Percentiles rank a stretch among this genome's conserved stretches.
Evolutionary conservation across 2,329 filamentous ascomycete species (phyloP).

Genomic region (Alternaria sp.): DNA sequence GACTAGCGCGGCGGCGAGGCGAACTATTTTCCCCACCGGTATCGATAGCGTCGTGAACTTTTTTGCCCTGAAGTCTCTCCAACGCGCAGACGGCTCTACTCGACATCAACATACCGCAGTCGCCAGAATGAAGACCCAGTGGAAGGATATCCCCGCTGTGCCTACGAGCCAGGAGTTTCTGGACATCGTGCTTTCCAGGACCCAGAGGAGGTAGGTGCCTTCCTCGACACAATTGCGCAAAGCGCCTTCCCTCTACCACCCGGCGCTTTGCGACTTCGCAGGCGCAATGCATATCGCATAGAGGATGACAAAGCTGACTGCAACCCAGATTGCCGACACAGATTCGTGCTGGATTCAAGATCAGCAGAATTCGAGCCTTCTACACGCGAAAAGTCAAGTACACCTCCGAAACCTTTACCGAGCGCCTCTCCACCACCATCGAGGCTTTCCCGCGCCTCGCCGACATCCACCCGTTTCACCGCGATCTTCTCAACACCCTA

Average conservation of each 20-base stretch:
- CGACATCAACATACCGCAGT: slow-evolving; percentile 19
- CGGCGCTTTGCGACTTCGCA: slow-evolving; percentile 65
- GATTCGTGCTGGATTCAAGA: slow-evolving; percentile 95
- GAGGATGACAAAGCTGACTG: neutral
- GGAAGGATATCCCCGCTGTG: slow-evolving; percentile 78
- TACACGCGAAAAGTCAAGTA: slow-evolving; percentile 96
- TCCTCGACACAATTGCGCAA: neutral
- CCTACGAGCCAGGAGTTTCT: slow-evolving; percentile 95
- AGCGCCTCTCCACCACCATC: slow-evolving; percentile 89
- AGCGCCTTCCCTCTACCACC: slow-evolving; percentile 7
- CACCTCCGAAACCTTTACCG: slow-evolving; percentile 93
- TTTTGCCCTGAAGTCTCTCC: slow-evolving; percentile 14
- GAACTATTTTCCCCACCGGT: slow-evolving; percentile 13
- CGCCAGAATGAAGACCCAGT: slow-evolving; percentile 48
- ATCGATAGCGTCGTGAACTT: slow-evolving; percentile 20
- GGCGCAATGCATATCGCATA: slow-evolving; percentile 50
- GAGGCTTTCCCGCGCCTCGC: slow-evolving; percentile 87
- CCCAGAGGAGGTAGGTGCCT: slow-evolving; percentile 24
- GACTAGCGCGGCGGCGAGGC: slow-evolving; percentile 10
- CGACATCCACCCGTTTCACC: slow-evolving; percentile 95
- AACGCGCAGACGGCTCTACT: slow-evolving; percentile 22
- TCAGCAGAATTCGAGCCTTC: slow-evolving; percentile 91
- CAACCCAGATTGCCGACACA: slow-evolving; percentile 79
- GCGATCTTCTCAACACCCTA: slow-evolving; percentile 90
- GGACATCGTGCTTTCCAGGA: slow-evolving; percentile 90